These are phyloP conservation scores for Shiraia sp. DNA, from an alignment of 2,329 filamentous ascomycete species.

Conservation along the genomic window DNA sequence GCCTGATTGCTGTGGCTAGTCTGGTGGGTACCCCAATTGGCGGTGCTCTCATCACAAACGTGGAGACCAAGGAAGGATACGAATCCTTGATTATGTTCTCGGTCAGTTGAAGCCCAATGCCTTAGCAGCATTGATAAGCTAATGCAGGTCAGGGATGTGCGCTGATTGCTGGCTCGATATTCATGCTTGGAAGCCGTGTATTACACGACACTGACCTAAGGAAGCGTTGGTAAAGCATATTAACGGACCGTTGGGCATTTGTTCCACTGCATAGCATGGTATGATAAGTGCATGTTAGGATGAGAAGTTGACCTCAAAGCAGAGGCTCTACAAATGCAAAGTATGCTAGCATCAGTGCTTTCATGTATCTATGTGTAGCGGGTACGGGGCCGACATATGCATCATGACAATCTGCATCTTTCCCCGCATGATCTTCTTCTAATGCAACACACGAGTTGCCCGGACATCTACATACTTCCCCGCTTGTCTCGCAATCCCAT, in stretches of 20 bases:
- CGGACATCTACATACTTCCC: too few relatives aligned
- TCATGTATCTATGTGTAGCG: too few relatives aligned
- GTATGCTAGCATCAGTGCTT: too few relatives aligned
- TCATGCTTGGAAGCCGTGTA: constrained; percentile 26
- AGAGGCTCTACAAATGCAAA: too few relatives aligned
- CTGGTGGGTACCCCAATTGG: constrained; percentile 70
- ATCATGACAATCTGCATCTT: too few relatives aligned
- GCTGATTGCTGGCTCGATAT: constrained; percentile 16
- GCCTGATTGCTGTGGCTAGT: constrained; percentile 64
- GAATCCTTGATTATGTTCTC: constrained; percentile 30
- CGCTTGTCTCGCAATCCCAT: too few relatives aligned
- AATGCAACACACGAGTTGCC: too few relatives aligned
- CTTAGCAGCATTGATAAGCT: background rate
- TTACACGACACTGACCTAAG: constrained; percentile 16
- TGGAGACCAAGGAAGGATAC: constrained; percentile 23
- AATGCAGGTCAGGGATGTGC: constrained; percentile 12
- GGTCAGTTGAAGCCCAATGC: constrained; percentile 10
- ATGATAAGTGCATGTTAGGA: too few relatives aligned
- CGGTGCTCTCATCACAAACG: constrained; percentile 47
- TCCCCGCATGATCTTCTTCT: too few relatives aligned
- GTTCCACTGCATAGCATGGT: background rate
- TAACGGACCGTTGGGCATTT: background rate
- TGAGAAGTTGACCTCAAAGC: too few relatives aligned
- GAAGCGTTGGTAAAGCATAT: constrained; percentile 14
- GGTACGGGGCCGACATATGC: too few relatives aligned